phyloP scores from a whole-genome alignment of 169 alveolate genomes.

The Plasmodium cynomolgi region DNA sequence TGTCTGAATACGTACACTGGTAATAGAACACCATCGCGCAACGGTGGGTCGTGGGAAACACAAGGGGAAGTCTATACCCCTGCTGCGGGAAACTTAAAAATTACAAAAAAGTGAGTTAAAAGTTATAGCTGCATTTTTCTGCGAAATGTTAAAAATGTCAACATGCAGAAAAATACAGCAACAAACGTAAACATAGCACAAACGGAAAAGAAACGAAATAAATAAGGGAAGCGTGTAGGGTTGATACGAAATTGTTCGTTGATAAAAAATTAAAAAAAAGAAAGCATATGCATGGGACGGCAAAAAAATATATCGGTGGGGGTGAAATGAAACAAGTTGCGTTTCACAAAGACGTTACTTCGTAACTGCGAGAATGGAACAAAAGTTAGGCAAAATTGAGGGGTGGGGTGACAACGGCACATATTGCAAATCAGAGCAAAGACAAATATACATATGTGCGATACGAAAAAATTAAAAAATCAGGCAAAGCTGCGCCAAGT shows the following conservation, averaged over 20 bases:
- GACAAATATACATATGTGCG: neutral
- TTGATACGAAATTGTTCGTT: neutral
- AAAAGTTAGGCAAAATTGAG: neutral
- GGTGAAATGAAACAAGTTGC: neutral
- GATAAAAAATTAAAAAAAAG: neutral
- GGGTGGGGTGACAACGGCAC: neutral
- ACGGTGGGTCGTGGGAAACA: neutral
- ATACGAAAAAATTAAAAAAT: neutral
- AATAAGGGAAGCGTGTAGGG: neutral
- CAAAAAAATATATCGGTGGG: neutral
- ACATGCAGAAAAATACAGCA: neutral
- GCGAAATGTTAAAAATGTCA: neutral
- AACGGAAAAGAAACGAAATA: neutral
- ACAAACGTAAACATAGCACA: neutral
- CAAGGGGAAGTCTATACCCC: neutral
- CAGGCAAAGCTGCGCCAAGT: neutral
- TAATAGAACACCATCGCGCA: neutral
- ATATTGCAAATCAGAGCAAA: neutral
- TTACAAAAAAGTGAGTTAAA: neutral
- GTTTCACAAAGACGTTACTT: neutral
- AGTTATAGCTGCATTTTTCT: neutral
- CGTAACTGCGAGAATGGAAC: neutral
- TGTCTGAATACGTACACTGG: neutral
- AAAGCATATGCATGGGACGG: neutral
- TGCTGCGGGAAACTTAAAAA: neutral